Evolutionary conservation across 805 yeast genomes (phyloP).

Genomic region (Candida wancherniae): DNA sequence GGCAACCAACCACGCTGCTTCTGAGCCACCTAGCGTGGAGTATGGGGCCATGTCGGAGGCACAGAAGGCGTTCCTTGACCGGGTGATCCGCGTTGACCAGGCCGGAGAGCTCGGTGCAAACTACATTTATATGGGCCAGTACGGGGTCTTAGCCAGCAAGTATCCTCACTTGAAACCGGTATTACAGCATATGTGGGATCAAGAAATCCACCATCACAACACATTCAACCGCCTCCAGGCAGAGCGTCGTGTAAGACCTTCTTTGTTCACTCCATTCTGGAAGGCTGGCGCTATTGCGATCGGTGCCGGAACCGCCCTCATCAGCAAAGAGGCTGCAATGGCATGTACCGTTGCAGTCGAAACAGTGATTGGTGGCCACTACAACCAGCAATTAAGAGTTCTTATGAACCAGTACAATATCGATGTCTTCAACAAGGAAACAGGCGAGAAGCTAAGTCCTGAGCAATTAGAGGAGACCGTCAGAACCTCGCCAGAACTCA

Average conservation of each 20-base stretch:
- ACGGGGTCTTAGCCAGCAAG: constrained; percentile 62
- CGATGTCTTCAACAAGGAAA: constrained; percentile 31
- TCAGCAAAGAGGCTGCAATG: constrained; percentile 97
- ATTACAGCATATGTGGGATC: constrained; percentile 96
- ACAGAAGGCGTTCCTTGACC: constrained; percentile 65
- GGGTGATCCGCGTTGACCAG: constrained; percentile 87
- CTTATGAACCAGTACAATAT: constrained; percentile 62
- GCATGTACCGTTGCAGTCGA: constrained; percentile 99
- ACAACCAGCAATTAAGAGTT: constrained; percentile 81
- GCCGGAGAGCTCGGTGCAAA: constrained; percentile 98
- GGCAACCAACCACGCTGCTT: constrained; percentile 1
- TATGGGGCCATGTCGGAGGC: constrained; percentile 43
- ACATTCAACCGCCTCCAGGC: constrained; percentile 78
- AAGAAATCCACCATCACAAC: constrained; percentile 84
- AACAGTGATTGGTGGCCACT: constrained; percentile 95
- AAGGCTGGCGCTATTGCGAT: constrained; percentile 81
- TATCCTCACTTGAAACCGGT: constrained; percentile 75
- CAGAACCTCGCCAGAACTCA: constrained; percentile 50
- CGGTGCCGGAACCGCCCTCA: constrained; percentile 81
- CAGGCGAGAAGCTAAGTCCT: constrained; percentile 24
- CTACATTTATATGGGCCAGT: constrained; percentile 89
- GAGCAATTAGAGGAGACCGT: constrained; percentile 22
- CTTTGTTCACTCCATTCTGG: constrained; percentile 90
- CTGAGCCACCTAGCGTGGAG: constrained; percentile 14
- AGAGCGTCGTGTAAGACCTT: constrained; percentile 81